Percentiles rank a stretch among this genome's conserved stretches.
Evolutionary conservation across 2,329 filamentous ascomycete species (phyloP).

Genomic region (Cryphonectria parasitica): DNA sequence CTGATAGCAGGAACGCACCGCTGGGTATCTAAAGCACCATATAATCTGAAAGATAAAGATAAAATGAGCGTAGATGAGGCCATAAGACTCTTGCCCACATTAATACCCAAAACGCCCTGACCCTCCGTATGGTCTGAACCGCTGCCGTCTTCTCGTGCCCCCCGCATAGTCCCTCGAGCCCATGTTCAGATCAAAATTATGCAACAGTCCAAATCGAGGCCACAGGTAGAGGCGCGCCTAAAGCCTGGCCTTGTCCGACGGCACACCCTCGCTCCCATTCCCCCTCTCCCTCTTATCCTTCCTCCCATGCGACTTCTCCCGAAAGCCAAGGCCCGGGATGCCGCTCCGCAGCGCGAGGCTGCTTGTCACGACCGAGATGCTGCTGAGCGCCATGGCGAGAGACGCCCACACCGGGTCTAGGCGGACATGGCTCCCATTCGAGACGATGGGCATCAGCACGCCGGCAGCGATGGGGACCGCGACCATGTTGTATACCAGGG

Average conservation of each 20-base stretch:
- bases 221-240: not conserved
- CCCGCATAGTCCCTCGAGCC: not conserved
- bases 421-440: slow-evolving; percentile 58
- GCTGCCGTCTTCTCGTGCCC: not conserved
- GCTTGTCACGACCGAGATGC: slow-evolving; percentile 84
- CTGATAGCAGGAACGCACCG: not conserved
- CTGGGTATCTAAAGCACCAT: not conserved
- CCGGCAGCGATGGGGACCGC: slow-evolving; percentile 83
- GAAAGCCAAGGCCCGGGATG: slow-evolving; percentile 50
- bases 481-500: slow-evolving; percentile 77
- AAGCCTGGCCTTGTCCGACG: too few species aligned
- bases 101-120: not conserved
- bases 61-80: not conserved
- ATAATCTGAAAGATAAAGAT: not conserved
- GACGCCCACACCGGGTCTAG: slow-evolving; percentile 85
- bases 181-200: not conserved
- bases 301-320: slow-evolving; percentile 34
- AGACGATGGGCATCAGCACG: slow-evolving; percentile 66
- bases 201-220: not conserved
- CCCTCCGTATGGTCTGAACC: not conserved
- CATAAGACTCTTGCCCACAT: too few species aligned
- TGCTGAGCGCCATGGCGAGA: slow-evolving; percentile 90
- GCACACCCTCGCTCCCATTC: too few species aligned
- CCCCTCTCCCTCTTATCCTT: not conserved
- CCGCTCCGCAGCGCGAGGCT: slow-evolving; percentile 70